phyloP scores from a whole-genome alignment of 2,329 filamentous ascomycete genomes.

The Simplicillium sp. region DNA sequence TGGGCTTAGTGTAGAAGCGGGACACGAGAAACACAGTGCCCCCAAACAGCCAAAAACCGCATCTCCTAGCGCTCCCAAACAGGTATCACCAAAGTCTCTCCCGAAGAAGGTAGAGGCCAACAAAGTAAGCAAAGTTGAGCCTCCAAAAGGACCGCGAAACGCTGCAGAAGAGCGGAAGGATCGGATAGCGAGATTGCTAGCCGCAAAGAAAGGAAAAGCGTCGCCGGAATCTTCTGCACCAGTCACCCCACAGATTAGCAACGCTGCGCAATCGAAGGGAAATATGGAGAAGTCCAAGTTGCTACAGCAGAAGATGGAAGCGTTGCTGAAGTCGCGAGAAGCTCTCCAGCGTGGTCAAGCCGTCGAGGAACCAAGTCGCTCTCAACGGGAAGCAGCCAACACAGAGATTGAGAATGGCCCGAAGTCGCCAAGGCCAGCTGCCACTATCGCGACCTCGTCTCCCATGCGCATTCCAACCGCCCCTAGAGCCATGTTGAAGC shows the following conservation, averaged over 20 bases:
- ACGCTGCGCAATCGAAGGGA: constrained; percentile 30
- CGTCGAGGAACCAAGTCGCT: not conserved
- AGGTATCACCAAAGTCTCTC: not conserved
- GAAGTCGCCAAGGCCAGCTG: constrained; percentile 1
- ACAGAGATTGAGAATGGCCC: not conserved
- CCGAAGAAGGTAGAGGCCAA: constrained; percentile 22
- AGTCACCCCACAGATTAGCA: constrained; percentile 7
- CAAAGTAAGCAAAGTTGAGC: constrained; percentile 64
- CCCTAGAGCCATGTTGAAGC: too few species aligned
- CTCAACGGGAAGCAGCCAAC: constrained; percentile 4
- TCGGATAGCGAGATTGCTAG: constrained; percentile 65
- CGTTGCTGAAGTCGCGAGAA: constrained; percentile 52
- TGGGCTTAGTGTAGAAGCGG: constrained; percentile 38
- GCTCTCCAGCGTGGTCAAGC: constrained; percentile 18
- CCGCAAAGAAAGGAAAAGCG: constrained; percentile 56
- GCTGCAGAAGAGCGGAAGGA: constrained; percentile 60
- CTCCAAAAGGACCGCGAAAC: constrained; percentile 53
- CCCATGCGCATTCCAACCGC: too few species aligned
- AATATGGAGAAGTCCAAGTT: constrained; percentile 62
- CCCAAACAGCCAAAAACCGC: not conserved
- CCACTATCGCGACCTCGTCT: constrained; percentile 6
- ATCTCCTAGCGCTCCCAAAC: not conserved
- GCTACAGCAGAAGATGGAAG: constrained; percentile 70
- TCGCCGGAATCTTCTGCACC: constrained; percentile 9
- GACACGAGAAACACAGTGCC: not conserved